These are phyloP conservation scores for Leccinum olivaceopallidum DNA, from an alignment of 768 basidiomycete species.

Conservation along the genomic window DNA sequence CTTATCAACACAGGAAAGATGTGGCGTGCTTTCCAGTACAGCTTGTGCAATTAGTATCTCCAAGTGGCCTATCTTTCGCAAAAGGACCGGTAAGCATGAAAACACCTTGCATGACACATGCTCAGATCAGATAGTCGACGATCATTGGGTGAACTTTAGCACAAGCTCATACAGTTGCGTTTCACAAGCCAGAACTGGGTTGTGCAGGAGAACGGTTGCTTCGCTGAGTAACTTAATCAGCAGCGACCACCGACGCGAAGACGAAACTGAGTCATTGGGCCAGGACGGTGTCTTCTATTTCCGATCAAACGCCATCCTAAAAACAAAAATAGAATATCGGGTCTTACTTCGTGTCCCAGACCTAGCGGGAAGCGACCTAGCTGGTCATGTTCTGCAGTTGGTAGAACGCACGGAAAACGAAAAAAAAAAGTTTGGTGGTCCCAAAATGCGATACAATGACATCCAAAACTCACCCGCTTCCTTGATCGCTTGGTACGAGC, in stretches of 20 bases:
- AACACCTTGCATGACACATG: neutral
- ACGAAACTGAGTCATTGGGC: neutral
- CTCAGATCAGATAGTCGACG: neutral
- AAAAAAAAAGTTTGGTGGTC: too few relatives aligned
- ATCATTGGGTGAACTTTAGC: neutral
- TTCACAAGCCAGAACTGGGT: neutral
- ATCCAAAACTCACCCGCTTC: neutral
- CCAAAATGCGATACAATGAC: neutral
- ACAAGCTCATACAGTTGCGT: neutral
- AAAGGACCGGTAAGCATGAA: neutral
- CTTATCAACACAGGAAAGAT: neutral
- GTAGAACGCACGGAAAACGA: neutral
- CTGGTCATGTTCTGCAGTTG: neutral
- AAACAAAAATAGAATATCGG: neutral
- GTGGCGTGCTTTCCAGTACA: neutral
- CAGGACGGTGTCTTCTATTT: neutral
- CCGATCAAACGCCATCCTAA: neutral
- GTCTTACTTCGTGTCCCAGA: neutral
- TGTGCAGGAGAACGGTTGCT: neutral
- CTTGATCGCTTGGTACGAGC: neutral
- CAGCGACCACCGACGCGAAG: neutral
- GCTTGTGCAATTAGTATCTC: neutral
- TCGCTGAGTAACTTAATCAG: constrained; percentile 5
- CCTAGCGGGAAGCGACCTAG: neutral
- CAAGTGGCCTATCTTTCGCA: neutral